These are phyloP conservation scores for Aureobasidium pullulans DNA, from an alignment of 2,329 filamentous ascomycete genomes.

Conservation along the genomic window DNA sequence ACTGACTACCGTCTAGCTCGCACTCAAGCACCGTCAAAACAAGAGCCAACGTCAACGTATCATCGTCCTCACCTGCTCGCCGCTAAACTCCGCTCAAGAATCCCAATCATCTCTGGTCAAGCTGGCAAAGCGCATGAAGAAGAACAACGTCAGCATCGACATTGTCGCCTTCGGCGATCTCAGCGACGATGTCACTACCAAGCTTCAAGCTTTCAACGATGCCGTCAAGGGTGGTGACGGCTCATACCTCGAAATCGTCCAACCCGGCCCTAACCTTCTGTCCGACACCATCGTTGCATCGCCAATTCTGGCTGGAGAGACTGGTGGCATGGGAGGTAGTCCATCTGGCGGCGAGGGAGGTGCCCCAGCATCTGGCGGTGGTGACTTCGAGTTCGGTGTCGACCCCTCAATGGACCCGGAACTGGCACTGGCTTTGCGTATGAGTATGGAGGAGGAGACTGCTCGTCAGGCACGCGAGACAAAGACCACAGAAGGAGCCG, in stretches of 20 bases:
- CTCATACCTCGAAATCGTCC: conserved; percentile 84
- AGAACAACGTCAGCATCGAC: conserved; percentile 88
- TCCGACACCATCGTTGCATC: conserved; percentile 87
- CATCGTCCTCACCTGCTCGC: conserved; percentile 93
- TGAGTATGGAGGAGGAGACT: conserved; percentile 98
- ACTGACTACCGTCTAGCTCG: conserved; percentile 53
- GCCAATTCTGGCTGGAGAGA: conserved; percentile 82
- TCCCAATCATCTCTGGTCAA: conserved; percentile 82
- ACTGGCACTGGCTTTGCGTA: conserved; percentile 83
- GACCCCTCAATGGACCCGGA: conserved; percentile 91
- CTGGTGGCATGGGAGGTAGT: conserved; percentile 52
- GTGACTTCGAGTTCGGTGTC: conserved; percentile 78
- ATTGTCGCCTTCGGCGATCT: conserved; percentile 93
- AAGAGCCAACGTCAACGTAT: conserved; percentile 95
- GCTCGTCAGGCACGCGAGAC: conserved; percentile 82
- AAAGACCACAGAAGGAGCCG: conserved; percentile 58
- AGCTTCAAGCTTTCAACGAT: conserved; percentile 89
- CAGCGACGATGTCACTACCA: conserved; percentile 78
- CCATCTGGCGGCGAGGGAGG: conserved; percentile 35
- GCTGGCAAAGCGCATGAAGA: conserved; percentile 98
- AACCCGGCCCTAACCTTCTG: conserved; percentile 82
- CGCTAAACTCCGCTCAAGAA: conserved; percentile 78
- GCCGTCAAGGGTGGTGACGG: conserved; percentile 86
- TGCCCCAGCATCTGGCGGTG: conserved; percentile 47
- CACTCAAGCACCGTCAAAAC: conserved; percentile 95